Evolutionary conservation across 306 rosid genomes (phyloP), one percentile per base, ranked within the genome.

Genomic region (Sicyos baderoa): DNA sequence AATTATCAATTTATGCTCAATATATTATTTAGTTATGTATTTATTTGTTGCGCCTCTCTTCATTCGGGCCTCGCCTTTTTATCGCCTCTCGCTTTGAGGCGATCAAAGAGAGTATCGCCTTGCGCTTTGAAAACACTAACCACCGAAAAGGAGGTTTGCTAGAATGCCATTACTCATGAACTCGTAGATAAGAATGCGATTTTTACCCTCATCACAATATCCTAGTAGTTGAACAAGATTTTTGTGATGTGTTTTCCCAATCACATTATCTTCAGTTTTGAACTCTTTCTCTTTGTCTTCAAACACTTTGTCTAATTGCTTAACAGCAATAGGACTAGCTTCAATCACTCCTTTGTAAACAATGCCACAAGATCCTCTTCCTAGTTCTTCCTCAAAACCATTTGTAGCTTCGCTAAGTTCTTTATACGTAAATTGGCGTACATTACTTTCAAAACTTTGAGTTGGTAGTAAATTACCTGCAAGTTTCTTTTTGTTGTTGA

Each of bases 251-350:
- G 75, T 73, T 35, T 53, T 45, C 4, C 75, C 72, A 9, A 72
- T 68, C 45, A 54, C 23, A 0, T 65, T 23, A 32, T 61, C 45
- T 48, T 76, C 73, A 1, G 73, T 65, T 4, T 45, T 54, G 63
- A 65, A 87, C 48, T 86, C 92, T 53, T 54, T 71, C 45, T 81
- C 79, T 44, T 21, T 76, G n/a, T 84, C 79, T 21, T 78, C 72
- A 59, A 76, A 50, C 54, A 69, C 32, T 37, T 66, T 74, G 80
- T 84, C 59, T 68, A 88, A 69, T 70, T 42, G 76, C 56, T 87
- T 82, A 4, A 82, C 87, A 0, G 88, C 87, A 17, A 79, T 73
- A 1, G 71, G 45, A 21, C 76, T 1, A 75, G 77, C 67, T 64
- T 79, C 74, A 74, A 37, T 71, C 44, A 68, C 72, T 68, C 84